phyloP scores from a whole-genome alignment of 257 asterid genomes.

The Capsicum baccatum region DNA sequence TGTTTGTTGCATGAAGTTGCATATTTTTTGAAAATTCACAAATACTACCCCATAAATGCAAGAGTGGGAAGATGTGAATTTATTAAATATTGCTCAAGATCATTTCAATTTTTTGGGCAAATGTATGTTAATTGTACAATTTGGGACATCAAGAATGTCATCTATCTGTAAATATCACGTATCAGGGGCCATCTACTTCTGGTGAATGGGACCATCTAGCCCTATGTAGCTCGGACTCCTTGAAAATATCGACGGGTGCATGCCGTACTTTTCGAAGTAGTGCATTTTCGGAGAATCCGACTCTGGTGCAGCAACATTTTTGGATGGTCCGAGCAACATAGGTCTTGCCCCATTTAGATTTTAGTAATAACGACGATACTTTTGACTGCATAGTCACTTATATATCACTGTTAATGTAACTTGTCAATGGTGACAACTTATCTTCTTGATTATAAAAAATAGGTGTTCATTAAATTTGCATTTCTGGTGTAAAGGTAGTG shows the following conservation, averaged over 20 bases:
- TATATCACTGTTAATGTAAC: background rate
- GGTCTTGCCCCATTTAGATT: background rate
- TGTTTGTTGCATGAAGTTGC: background rate
- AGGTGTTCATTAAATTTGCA: background rate
- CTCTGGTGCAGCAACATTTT: no score
- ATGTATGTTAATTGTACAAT: background rate
- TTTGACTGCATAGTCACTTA: slow-evolving; percentile 18
- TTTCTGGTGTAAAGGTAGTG: background rate
- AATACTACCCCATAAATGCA: background rate
- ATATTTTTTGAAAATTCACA: slow-evolving; percentile 3
- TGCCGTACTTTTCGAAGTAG: no score
- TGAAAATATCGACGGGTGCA: no score
- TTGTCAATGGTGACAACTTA: background rate
- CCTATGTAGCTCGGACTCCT: no score
- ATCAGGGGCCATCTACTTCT: background rate
- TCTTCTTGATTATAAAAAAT: background rate
- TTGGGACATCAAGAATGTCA: background rate
- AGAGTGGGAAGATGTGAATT: background rate
- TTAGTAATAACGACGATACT: background rate
- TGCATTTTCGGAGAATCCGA: no score
- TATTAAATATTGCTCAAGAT: background rate
- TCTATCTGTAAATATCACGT: slow-evolving; percentile 10
- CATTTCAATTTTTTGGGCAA: background rate
- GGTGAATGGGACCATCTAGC: background rate
- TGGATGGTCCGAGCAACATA: no score